Evolutionary conservation across 495 filamentous ascomycete species (phyloP).

Genomic region (Penicillium daleae): DNA sequence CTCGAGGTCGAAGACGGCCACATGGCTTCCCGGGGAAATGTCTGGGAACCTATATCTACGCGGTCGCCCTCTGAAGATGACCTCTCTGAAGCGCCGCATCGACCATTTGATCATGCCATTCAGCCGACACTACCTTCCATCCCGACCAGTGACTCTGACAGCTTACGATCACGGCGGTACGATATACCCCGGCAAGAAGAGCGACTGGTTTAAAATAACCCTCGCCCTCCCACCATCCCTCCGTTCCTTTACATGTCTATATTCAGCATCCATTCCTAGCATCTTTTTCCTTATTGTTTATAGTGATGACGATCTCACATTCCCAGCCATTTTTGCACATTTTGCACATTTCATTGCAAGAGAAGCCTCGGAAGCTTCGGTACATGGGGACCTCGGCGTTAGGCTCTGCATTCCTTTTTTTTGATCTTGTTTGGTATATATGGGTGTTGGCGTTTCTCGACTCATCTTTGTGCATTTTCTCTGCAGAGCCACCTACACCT

Average conservation of each 20-base stretch:
- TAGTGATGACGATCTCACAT: background rate
- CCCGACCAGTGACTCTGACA: slow-evolving; percentile 14
- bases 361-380: background rate
- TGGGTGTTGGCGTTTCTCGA: slow-evolving; percentile 1
- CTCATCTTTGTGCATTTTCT: background rate
- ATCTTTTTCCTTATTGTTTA: background rate
- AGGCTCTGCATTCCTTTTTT: slow-evolving; percentile 1
- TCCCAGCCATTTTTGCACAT: background rate
- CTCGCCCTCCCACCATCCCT: background rate
- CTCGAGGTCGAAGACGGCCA: slow-evolving; percentile 71
- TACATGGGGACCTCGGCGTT: slow-evolving; percentile 3
- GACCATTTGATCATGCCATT: slow-evolving; percentile 11
- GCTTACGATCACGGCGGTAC: background rate
- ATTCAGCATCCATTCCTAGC: background rate
- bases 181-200: background rate
- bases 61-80: slow-evolving; percentile 7
- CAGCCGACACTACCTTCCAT: slow-evolving; percentile 27
- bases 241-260: background rate
- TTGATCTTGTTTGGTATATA: background rate
- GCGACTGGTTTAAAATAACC: background rate
- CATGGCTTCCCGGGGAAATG: slow-evolving; percentile 5
- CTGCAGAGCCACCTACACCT: no score
- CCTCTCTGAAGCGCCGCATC: slow-evolving; percentile 7
- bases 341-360: slow-evolving; percentile 1
- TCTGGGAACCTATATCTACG: background rate